phyloP scores from a whole-genome alignment of 148 eudicot species.

The Rhododendron molle region DNA sequence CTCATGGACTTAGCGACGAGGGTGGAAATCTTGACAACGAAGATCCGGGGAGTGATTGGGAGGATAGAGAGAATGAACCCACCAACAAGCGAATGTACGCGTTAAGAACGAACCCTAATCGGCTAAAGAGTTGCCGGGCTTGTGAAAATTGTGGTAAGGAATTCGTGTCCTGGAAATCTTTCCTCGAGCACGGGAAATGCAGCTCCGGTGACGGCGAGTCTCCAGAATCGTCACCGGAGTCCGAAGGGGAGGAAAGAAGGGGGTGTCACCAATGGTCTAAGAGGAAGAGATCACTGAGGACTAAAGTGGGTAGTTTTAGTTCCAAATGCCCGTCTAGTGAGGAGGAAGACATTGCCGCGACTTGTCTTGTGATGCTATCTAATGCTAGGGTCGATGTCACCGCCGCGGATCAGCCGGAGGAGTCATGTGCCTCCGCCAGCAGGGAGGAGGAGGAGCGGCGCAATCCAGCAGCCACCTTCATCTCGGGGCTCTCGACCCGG shows the following conservation, averaged over 20 bases:
- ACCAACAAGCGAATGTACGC: slow-evolving; percentile 68
- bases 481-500: background rate
- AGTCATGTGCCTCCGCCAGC: slow-evolving; percentile 41
- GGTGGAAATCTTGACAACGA: slow-evolving; percentile 45
- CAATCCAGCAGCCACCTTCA: background rate
- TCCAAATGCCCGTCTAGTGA: slow-evolving; percentile 38
- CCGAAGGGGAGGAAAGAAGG: slow-evolving; percentile 19
- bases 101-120: slow-evolving; percentile 79
- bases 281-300: slow-evolving; percentile 61
- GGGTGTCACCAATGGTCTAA: slow-evolving; percentile 59
- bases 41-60: slow-evolving; percentile 65
- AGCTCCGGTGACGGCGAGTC: slow-evolving; percentile 39
- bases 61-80: slow-evolving; percentile 40
- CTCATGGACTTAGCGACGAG: slow-evolving; percentile 86
- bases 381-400: slow-evolving; percentile 31
- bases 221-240: slow-evolving; percentile 41
- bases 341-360: slow-evolving; percentile 45
- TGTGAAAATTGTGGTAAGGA: slow-evolving; percentile 82
- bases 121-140: slow-evolving; percentile 48
- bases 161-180: slow-evolving; percentile 76
- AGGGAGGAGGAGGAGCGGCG: slow-evolving; percentile 37
- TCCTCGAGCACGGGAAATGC: slow-evolving; percentile 76
- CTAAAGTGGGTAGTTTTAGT: slow-evolving; percentile 39
- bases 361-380: slow-evolving; percentile 36
- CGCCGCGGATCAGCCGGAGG: slow-evolving; percentile 28